These are phyloP conservation scores for Penicillium sp. DNA, from an alignment of 2,329 filamentous ascomycete genomes.

Conservation along the genomic window DNA sequence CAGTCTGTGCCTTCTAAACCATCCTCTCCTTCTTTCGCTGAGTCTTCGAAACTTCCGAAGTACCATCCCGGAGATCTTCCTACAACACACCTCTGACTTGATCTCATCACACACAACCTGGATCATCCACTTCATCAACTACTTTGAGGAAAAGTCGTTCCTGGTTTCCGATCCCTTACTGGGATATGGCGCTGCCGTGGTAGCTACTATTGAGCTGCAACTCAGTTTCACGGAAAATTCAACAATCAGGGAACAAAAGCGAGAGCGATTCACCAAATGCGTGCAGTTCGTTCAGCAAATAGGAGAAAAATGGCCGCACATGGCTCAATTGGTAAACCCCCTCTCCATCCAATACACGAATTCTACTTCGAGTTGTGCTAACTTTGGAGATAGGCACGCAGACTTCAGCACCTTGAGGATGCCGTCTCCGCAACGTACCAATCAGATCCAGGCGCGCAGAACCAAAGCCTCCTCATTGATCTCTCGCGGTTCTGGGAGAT, in stretches of 20 bases:
- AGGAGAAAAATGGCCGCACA: conserved; percentile 49
- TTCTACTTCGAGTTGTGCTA: background rate
- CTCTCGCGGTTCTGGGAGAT: conserved; percentile 53
- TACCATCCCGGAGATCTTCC: conserved; percentile 56
- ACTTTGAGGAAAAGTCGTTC: conserved; percentile 49
- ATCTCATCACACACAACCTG: conserved; percentile 55
- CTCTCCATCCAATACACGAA: background rate
- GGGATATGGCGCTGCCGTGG: conserved; percentile 54
- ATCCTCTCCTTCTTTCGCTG: conserved; percentile 56
- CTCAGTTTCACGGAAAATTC: conserved; percentile 53
- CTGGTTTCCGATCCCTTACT: conserved; percentile 51
- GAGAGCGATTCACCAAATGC: conserved; percentile 48
- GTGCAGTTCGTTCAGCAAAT: conserved; percentile 47
- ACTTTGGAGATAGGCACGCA: conserved; percentile 38
- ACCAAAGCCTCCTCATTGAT: conserved; percentile 46
- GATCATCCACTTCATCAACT: conserved; percentile 56
- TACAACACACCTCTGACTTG: conserved; percentile 56
- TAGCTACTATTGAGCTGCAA: conserved; percentile 58
- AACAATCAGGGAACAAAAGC: conserved; percentile 44
- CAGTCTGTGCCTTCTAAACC: conserved; percentile 56
- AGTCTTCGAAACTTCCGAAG: conserved; percentile 56
- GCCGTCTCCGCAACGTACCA: conserved; percentile 50
- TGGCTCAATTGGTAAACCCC: conserved; percentile 43
- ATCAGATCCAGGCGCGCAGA: conserved; percentile 36
- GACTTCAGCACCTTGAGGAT: conserved; percentile 45